These are phyloP conservation scores for Botrytis paeoniae DNA, from an alignment of 2,329 filamentous ascomycete genomes.

Conservation along the genomic window DNA sequence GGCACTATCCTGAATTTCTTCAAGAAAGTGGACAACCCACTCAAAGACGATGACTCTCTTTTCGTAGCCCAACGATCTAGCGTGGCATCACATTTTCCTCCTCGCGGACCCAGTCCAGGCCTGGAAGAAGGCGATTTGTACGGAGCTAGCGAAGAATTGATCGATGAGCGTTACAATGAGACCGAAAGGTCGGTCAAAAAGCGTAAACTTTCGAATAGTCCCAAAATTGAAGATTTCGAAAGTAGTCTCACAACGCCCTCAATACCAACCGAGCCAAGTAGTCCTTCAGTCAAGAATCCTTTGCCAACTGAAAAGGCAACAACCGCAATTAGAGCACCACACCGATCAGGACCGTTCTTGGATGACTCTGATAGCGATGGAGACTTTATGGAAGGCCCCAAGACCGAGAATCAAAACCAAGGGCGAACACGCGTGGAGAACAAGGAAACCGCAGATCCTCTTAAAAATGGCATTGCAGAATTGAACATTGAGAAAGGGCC, in stretches of 20 bases:
- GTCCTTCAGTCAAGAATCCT: background rate
- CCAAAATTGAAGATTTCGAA: background rate
- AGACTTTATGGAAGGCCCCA: constrained; percentile 31
- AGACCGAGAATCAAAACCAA: background rate
- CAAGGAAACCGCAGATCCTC: constrained; percentile 16
- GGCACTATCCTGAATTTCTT: constrained; percentile 73
- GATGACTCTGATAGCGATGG: constrained; percentile 64
- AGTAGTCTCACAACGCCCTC: constrained; percentile 12
- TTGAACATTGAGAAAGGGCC: constrained; percentile 7
- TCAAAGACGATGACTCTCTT: constrained; percentile 51
- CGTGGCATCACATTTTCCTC: background rate
- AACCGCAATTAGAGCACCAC: constrained; percentile 26
- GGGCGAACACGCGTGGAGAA: background rate
- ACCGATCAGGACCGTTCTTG: constrained; percentile 60
- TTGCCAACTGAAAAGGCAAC: background rate
- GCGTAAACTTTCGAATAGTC: constrained; percentile 40
- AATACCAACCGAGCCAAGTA: constrained; percentile 7
- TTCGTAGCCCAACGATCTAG: constrained; percentile 46
- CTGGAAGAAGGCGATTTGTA: constrained; percentile 32
- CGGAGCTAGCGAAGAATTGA: constrained; percentile 22
- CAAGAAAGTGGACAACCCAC: constrained; percentile 56
- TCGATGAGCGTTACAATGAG: constrained; percentile 42
- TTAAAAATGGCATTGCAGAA: constrained; percentile 23
- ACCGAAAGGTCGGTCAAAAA: constrained; percentile 41
- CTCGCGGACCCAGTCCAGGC: constrained; percentile 21